A percentile compares a stretch with the other conserved stretches of the same genome.
These are phyloP conservation scores for Racocetra persica DNA, from an alignment of 371 early-diverging fungal genomes.

Conservation along the genomic window DNA sequence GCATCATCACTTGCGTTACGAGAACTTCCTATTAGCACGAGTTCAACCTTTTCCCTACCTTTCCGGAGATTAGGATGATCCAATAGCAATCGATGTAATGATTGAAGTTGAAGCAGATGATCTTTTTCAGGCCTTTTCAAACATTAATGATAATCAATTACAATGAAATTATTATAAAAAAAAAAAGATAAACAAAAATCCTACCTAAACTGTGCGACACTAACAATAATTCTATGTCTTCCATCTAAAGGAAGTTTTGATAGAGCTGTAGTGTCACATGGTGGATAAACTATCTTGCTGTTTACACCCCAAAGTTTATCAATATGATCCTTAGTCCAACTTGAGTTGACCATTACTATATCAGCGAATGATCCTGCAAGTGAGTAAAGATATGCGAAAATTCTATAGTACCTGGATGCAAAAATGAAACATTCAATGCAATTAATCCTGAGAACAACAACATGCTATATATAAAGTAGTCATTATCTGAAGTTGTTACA, in stretches of 20 bases:
- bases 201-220: slow-evolving; percentile 92
- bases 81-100: slow-evolving; percentile 66
- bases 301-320: slow-evolving; percentile 73
- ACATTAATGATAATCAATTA: not conserved
- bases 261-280: slow-evolving; percentile 85
- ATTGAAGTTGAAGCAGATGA: slow-evolving; percentile 82
- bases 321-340: slow-evolving; percentile 95
- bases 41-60: slow-evolving; percentile 48
- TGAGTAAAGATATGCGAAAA: slow-evolving; percentile 80
- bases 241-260: slow-evolving; percentile 55
- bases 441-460: not conserved
- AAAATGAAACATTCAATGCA: not conserved
- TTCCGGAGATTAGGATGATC: slow-evolving; percentile 59
- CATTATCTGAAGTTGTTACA: too few species aligned
- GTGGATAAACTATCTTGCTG: slow-evolving; percentile 87
- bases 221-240: slow-evolving; percentile 71
- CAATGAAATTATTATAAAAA: not conserved
- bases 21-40: slow-evolving; percentile 80
- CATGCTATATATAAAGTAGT: too few species aligned
- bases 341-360: slow-evolving; percentile 88
- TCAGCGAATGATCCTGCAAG: slow-evolving; percentile 81
- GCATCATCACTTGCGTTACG: slow-evolving; percentile 82
- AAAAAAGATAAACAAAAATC: slow-evolving; percentile 28
- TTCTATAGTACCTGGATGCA: slow-evolving; percentile 73
- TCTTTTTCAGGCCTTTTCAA: slow-evolving; percentile 90